Base-by-base conservation (phyloP, 1,284 basidiomycete species). In the Melampsora larici-populina region DNA sequence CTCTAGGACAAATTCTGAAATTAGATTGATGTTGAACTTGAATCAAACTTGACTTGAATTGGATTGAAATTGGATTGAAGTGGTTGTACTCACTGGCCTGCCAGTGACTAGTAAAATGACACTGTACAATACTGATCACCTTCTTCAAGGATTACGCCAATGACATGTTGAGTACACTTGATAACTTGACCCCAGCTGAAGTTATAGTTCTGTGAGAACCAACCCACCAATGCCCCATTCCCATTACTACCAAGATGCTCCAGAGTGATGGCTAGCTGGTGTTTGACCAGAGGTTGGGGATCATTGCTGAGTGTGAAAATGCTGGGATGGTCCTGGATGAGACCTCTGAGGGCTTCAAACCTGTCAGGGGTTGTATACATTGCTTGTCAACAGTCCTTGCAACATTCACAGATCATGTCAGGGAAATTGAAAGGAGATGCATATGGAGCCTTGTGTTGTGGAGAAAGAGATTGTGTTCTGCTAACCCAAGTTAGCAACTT, bases 171-270 rank as follows among this genome's bases (percentile, higher is more conserved):
- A 6, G n/a, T 46, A 3, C 58, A 21, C n/a, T 46, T 63, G 18
- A 73, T 40, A 1, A 73, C 70, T 4, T 26, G 43, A 11, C 70
- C 60, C 9, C 48, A 40, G 24, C 36, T 40, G 31, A 73, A 36
- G 1, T 18, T 21, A 11, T 62, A 26, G 21, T 31, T 73, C 21
- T 24, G 21, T 4, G 24, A n/a, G 31, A 73, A 65, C 46, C 60
- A 15, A 5, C 70, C 70, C 5, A 73, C 43, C 15, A 18, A 73
- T 4, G 62, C 33, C 2, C 70, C 70, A 49, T 73, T 73, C 13
- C 70, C 70, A 21, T 65, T 73, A 3, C 58, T 62, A 3, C 70
- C 70, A 46, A 73, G 60, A 6, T 43, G 55, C 33, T 71, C 69
- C n/a, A n/a, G n/a, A n/a, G n/a, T n/a, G n/a, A n/a, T n/a, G n/a